These are phyloP conservation scores for Sporothrix globosa DNA, from an alignment of 2,329 filamentous ascomycete species.

Conservation along the genomic window DNA sequence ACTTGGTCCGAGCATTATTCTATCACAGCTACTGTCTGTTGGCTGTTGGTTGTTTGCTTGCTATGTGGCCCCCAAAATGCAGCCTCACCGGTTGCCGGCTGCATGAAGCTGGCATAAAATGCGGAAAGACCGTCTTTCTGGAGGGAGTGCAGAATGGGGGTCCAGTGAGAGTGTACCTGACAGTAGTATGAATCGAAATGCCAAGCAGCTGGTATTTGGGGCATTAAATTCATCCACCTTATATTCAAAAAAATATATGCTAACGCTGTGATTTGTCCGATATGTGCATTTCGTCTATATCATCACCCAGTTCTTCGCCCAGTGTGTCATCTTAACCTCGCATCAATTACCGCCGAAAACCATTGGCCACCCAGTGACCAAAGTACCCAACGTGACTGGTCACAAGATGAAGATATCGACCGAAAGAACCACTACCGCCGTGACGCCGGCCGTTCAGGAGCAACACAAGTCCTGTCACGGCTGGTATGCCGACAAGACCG, in stretches of 20 bases:
- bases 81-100: neutral
- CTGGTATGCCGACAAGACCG: slow-evolving; percentile 39
- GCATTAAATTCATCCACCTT: too few species aligned
- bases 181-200: too few species aligned
- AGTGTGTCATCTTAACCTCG: neutral
- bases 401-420: neutral
- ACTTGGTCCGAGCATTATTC: neutral
- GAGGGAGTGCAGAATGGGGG: neutral
- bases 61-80: slow-evolving; percentile 15
- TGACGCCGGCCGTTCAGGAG: slow-evolving; percentile 31
- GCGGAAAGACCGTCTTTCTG: neutral
- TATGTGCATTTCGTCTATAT: neutral
- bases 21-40: neutral
- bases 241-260: neutral
- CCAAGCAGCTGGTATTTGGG: too few species aligned
- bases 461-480: slow-evolving; percentile 34
- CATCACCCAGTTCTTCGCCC: neutral
- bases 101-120: too few species aligned
- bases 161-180: neutral
- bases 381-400: neutral
- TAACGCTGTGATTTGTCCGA: neutral
- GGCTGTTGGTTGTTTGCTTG: neutral
- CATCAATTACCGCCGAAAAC: neutral
- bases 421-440: neutral
- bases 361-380: neutral